Evolutionary conservation across 306 rosid species (phyloP), one percentile per base, ranked within the genome.

Genomic region (Vicia villosa): DNA sequence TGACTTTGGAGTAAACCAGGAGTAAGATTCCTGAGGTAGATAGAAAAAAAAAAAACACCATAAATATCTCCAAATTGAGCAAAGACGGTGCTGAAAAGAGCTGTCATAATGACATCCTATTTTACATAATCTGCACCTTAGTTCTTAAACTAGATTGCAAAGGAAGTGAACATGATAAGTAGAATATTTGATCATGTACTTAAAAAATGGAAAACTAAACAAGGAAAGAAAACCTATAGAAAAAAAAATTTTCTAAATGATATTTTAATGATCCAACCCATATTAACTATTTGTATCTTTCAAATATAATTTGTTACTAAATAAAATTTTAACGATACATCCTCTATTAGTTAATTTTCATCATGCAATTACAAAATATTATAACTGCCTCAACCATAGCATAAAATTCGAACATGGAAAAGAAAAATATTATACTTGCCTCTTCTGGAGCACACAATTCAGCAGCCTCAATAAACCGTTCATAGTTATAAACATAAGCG

Each of bases 1-100:
- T 15, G 85, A 81, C 64, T 79, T 91, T 5, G 85, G 87, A 32
- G 86, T 80, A 89, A 90, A 83, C 99, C 99, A 91, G 32, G 89
- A 85, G 16, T 56, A 74, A 9, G 80, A 73, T 32, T 75, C 92
- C 99, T 94, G 77, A 70, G 57, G 74, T 12, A 61, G 62, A 34
- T 7, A 24, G 28, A 24, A 24, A 24, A 2, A 32, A 32, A 62
- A 58, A 43, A 59, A 20, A 0, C 16, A 68, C 10, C 67, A 61
- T 22, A 43, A 69, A 40, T 36, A 24, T 45, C 38, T 16, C 40
- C 64, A 30, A 71, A 61, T 13, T 46, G 43, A 47, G 67, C 37
- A 52, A 76, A 51, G 61, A 45, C 32, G 41, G 28, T 28, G 36
- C 52, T 57, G 76, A 41, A 65, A 46, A 57, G 22, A 42, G 32